Base-by-base conservation (phyloP, 306 rosid genomes). In the Trifolium pratense region DNA sequence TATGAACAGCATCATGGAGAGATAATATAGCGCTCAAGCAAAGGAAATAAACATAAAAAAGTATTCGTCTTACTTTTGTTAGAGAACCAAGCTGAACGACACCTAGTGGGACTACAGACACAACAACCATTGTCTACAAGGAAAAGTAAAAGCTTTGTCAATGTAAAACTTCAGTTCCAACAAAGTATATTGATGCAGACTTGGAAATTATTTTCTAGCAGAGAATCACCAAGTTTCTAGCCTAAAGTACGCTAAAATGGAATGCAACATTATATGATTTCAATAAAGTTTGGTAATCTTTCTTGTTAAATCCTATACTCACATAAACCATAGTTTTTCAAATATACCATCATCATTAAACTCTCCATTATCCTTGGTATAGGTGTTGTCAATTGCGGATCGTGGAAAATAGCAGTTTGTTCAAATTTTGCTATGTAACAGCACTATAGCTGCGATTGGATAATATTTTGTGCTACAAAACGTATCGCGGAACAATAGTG, bases 41-140 rank as follows among this genome's bases (percentile, higher is more conserved):
- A 68, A 59, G 70, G 60, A 80, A 55, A 45, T 51, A 37, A 65
- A 23, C 51, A 13, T 59, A 13, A 45, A 56, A 49, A 64, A 36
- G 62, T 69, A 78, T 85, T 70, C 70, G 39, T 74, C 90, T 40
- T 83, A 95, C 99, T 74, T 88, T 92, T 79, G 86, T 85, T 56
- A 84, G 79, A 66, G 97, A 91, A 15, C 99, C 99, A 72, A 95
- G 97, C 82, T 91, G 99, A 77, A 95, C 83, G 86, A 95, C 92
- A 36, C 99, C 97, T 66, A 84, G 96, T 7, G 99, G 96, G 75
- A 71, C 86, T 64, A 94, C 93, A 67, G 97, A 84, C 70, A 85
- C 86, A 65, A 90, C 88, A 51, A 81, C 90, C 71, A 95, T 82
- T 52, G 99, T 95, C 97, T 95, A 63, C 82, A 85, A 32, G 71